phyloP scores from a whole-genome alignment of 1,284 basidiomycete genomes.

The Trichosporon sp. region DNA sequence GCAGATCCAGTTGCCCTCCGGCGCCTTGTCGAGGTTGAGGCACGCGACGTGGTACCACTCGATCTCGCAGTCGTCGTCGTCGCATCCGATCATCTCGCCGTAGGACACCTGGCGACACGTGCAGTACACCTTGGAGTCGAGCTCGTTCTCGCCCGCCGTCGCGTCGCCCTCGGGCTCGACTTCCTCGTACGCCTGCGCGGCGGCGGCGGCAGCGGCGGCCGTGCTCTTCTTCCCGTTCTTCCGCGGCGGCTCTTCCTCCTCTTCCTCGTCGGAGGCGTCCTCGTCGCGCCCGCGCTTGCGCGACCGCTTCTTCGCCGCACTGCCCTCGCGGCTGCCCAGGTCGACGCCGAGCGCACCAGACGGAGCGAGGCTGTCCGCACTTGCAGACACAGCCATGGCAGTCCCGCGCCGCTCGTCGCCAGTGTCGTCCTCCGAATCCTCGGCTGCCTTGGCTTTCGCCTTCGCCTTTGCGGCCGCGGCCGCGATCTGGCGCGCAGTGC shows the following conservation, averaged over 20 bases:
- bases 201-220: background rate
- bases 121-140: constrained; percentile 73
- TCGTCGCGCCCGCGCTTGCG: constrained; percentile 36
- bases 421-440: constrained; percentile 38
- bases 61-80: constrained; percentile 75
- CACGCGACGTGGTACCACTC: constrained; percentile 94
- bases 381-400: constrained; percentile 24
- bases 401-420: constrained; percentile 25
- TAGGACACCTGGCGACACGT: constrained; percentile 73
- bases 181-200: constrained; percentile 26
- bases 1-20: constrained; percentile 78
- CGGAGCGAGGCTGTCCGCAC: constrained; percentile 28
- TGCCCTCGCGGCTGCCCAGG: constrained; percentile 18
- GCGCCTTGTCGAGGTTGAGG: constrained; percentile 65
- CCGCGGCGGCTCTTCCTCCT: constrained; percentile 25
- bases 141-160: constrained; percentile 49
- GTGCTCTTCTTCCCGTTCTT: constrained; percentile 15
- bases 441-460: constrained; percentile 26
- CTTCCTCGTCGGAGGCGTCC: constrained; percentile 36
- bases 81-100: constrained; percentile 95
- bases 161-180: constrained; percentile 51
- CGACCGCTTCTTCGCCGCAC: constrained; percentile 18
- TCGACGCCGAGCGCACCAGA: constrained; percentile 21
- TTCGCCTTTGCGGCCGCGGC: constrained; percentile 41
- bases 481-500: constrained; percentile 45